Evolutionary conservation across 1,284 basidiomycete species (phyloP).

Genomic region (Trametes polyzona): DNA sequence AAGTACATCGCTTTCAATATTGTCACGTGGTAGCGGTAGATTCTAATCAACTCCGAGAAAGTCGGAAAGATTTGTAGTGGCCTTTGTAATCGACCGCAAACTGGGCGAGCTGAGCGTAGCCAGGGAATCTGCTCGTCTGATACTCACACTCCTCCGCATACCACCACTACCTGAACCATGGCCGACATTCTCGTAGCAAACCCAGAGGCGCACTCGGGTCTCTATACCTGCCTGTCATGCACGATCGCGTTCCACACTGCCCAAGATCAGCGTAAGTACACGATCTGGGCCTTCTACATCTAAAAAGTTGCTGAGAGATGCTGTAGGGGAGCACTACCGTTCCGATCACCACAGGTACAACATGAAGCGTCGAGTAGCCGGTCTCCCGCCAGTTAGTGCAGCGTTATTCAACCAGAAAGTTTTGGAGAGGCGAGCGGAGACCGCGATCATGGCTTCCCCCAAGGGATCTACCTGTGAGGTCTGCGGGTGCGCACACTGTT

Average conservation of each 20-base stretch:
- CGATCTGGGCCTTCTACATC: background rate
- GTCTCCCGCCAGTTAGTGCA: constrained; percentile 84
- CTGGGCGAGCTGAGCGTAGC: too few relatives aligned
- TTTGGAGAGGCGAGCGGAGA: constrained; percentile 76
- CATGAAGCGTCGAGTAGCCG: constrained; percentile 95
- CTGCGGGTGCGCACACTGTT: constrained; percentile 73
- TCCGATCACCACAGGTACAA: constrained; percentile 98
- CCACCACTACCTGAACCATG: constrained; percentile 10
- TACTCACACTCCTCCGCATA: background rate
- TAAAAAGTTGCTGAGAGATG: background rate
- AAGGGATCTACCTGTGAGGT: constrained; percentile 72
- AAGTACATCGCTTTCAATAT: too few relatives aligned
- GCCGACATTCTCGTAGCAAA: constrained; percentile 17
- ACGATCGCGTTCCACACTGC: constrained; percentile 86
- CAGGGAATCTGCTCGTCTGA: background rate
- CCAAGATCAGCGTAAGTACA: constrained; percentile 78
- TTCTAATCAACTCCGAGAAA: too few relatives aligned
- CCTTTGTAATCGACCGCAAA: constrained; percentile 8
- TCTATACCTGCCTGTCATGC: constrained; percentile 94
- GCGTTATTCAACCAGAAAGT: constrained; percentile 91
- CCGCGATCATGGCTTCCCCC: constrained; percentile 66
- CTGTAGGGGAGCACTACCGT: constrained; percentile 79
- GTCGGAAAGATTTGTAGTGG: constrained; percentile 6
- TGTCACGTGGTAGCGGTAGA: background rate
- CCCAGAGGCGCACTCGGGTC: constrained; percentile 19